Conservation (phyloP, 495 filamentous ascomycete genomes). For the Aspergillus saccharolyticus region DNA sequence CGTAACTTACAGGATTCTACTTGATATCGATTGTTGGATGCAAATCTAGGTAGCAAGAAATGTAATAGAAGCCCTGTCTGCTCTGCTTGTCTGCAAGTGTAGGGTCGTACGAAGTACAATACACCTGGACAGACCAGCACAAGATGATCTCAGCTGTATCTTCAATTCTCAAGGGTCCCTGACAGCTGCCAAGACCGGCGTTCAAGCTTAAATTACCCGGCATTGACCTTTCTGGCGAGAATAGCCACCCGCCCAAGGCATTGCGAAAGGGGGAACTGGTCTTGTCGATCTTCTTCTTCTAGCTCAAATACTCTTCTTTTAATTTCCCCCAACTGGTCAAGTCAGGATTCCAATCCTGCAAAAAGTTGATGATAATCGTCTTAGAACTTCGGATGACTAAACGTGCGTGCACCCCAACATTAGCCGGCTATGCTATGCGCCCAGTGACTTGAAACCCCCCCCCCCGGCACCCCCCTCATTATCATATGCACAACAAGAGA, state of each 20-base stretch:
- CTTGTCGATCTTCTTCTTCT: conserved; percentile 3
- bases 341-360: neutral
- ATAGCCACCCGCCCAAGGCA: conserved; percentile 1
- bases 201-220: conserved; percentile 15
- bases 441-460: neutral
- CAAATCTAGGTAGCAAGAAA: too few species aligned
- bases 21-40: neutral
- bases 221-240: conserved; percentile 1
- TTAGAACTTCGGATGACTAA: neutral
- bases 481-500: neutral
- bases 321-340: neutral
- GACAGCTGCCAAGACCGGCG: conserved; percentile 13
- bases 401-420: too few species aligned
- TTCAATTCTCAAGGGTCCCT: neutral
- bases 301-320: neutral
- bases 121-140: neutral
- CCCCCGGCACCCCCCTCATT: neutral
- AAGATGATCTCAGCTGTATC: neutral
- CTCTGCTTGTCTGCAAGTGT: neutral
- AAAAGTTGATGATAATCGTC: neutral
- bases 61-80: too few species aligned
- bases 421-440: neutral
- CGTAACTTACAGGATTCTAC: neutral
- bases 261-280: neutral
- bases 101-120: neutral